Conservation (phyloP, 2,329 filamentous ascomycete genomes). For the Cordyceps farinosa region DNA sequence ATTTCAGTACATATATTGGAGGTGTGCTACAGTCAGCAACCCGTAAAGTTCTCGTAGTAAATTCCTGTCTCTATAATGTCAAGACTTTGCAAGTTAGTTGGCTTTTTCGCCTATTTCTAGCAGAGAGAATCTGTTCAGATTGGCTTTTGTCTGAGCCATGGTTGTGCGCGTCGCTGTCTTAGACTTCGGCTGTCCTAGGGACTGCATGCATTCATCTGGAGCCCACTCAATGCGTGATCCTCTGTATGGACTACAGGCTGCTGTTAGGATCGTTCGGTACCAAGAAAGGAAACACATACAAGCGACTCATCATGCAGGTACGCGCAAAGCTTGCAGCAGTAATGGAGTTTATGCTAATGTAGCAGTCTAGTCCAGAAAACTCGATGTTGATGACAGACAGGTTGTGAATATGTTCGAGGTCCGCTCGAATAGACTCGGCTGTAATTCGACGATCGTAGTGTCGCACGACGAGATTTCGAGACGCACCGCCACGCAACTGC, state of each 20-base stretch:
- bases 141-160: slow-evolving; percentile 24
- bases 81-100: neutral
- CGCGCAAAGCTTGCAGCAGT: slow-evolving; percentile 71
- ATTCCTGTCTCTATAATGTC: neutral
- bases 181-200: slow-evolving; percentile 39
- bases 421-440: slow-evolving; percentile 61
- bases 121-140: slow-evolving; percentile 9
- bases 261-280: slow-evolving; percentile 20
- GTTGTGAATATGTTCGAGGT: slow-evolving; percentile 81
- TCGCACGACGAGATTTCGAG: slow-evolving; percentile 69
- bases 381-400: slow-evolving; percentile 65
- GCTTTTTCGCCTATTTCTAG: neutral
- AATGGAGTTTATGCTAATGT: slow-evolving; percentile 74
- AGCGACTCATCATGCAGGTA: slow-evolving; percentile 69
- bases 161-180: slow-evolving; percentile 25
- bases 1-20: neutral
- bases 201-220: slow-evolving; percentile 66
- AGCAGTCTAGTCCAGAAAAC: slow-evolving; percentile 57
- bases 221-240: slow-evolving; percentile 67
- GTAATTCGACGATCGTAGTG: slow-evolving; percentile 57
- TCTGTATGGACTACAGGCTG: slow-evolving; percentile 60
- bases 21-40: neutral
- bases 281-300: slow-evolving; percentile 33
- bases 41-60: neutral
- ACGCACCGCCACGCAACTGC: slow-evolving; percentile 64